Evolutionary conservation across 2,329 filamentous ascomycete genomes (phyloP).

Genomic region (Lasiodiplodia sp.): DNA sequence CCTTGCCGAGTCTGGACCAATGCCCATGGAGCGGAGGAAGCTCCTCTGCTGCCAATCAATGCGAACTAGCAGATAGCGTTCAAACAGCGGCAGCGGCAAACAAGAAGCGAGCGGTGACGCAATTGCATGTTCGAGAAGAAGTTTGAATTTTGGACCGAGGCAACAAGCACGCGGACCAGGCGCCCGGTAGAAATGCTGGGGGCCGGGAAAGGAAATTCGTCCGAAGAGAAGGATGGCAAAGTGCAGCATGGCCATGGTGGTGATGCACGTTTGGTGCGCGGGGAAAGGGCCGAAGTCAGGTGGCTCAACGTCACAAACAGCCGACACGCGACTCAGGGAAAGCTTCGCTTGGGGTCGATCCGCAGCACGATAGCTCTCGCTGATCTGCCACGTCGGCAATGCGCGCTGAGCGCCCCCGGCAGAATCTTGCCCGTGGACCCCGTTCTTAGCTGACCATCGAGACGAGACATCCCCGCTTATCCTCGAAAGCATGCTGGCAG

Average conservation of each 20-base stretch:
- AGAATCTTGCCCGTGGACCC: neutral
- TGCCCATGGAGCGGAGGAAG: neutral
- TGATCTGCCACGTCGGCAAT: conserved; percentile 11
- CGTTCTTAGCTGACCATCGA: too few relatives aligned
- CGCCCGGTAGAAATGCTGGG: neutral
- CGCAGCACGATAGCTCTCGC: neutral
- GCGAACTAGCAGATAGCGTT: neutral
- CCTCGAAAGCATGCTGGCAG: neutral
- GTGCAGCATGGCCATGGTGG: neutral
- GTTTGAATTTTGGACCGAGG: conserved; percentile 1
- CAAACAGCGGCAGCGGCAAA: neutral
- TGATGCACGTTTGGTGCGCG: neutral
- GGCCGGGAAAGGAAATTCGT: neutral
- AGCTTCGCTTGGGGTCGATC: conserved; percentile 11
- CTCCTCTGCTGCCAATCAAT: neutral
- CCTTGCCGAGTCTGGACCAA: neutral
- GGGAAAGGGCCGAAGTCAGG: conserved; percentile 21
- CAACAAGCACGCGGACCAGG: neutral
- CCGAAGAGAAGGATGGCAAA: neutral
- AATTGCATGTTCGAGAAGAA: conserved; percentile 16
- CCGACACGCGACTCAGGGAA: conserved; percentile 8
- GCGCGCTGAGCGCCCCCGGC: conserved; percentile 12
- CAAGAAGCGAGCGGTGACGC: neutral
- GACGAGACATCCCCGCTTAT: too few relatives aligned
- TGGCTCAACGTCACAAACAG: conserved; percentile 23